phyloP scores from a whole-genome alignment of 2,329 filamentous ascomycete species.

The Eutypa lata region DNA sequence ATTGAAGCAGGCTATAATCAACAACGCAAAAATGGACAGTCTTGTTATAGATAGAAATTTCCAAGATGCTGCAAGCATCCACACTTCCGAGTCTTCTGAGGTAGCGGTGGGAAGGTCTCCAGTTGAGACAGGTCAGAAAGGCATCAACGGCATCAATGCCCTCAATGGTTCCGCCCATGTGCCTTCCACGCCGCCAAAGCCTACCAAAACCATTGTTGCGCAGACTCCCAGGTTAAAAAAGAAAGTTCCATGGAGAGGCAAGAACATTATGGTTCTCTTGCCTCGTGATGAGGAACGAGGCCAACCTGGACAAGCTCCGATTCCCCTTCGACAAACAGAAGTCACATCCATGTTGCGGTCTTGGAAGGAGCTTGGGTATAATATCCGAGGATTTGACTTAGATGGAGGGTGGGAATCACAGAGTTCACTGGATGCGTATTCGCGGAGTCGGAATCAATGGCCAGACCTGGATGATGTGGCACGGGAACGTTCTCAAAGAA shows the following conservation, averaged over 20 bases:
- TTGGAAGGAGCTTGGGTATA: slow-evolving; percentile 69
- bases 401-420: slow-evolving; percentile 36
- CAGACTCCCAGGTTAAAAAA: slow-evolving; percentile 62
- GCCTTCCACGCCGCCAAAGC: slow-evolving; percentile 25
- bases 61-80: slow-evolving; percentile 26
- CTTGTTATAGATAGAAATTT: slow-evolving; percentile 16
- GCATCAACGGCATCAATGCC: slow-evolving; percentile 24
- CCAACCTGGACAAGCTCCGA: slow-evolving; percentile 48
- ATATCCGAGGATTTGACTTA: slow-evolving; percentile 65
- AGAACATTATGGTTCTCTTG: slow-evolving; percentile 68
- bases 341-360: slow-evolving; percentile 60
- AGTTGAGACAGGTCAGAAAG: slow-evolving; percentile 26
- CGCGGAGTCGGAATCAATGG: slow-evolving; percentile 68
- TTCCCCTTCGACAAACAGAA: slow-evolving; percentile 53
- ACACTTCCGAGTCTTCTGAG: slow-evolving; percentile 24
- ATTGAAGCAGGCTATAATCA: slow-evolving; percentile 38
- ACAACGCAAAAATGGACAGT: slow-evolving; percentile 24
- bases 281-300: slow-evolving; percentile 67
- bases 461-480: slow-evolving; percentile 59
- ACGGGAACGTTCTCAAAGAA: slow-evolving; percentile 49
- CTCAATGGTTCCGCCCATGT: slow-evolving; percentile 12
- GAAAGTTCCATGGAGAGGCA: slow-evolving; percentile 72
- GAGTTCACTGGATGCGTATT: slow-evolving; percentile 36
- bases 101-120: slow-evolving; percentile 29
- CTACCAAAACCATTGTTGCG: slow-evolving; percentile 35